Percentiles rank a stretch among this genome's conserved stretches.
These are phyloP conservation scores for Fomitopsis betulina DNA, from an alignment of 1,284 basidiomycete species.

Conservation along the genomic window DNA sequence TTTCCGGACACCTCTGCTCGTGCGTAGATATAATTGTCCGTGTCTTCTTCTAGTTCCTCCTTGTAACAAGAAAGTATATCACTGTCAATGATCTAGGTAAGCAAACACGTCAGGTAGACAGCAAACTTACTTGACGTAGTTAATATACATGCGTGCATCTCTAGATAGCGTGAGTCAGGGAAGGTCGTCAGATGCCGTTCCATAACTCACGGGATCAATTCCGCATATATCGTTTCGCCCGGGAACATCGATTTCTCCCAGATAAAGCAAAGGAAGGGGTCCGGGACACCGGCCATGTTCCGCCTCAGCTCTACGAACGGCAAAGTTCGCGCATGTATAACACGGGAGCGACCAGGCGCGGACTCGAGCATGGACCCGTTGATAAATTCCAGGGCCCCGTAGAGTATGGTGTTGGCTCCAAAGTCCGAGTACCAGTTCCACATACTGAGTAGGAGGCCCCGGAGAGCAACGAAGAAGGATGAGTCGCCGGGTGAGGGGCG, in stretches of 20 bases:
- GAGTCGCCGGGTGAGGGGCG: background rate
- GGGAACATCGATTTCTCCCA: slow-evolving; percentile 8
- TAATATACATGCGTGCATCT: slow-evolving; percentile 2
- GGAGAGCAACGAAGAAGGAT: background rate
- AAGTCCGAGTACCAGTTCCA: slow-evolving; percentile 3
- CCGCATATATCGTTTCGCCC: slow-evolving; percentile 2
- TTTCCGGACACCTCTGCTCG: slow-evolving; percentile 8
- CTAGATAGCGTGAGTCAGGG: background rate
- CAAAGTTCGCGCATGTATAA: background rate
- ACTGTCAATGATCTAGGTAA: slow-evolving; percentile 4
- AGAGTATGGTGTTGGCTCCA: background rate
- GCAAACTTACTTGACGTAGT: slow-evolving; percentile 3
- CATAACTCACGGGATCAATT: slow-evolving; percentile 5
- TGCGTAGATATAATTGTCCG: slow-evolving; percentile 15
- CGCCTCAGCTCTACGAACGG: slow-evolving; percentile 5
- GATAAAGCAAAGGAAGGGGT: slow-evolving; percentile 8
- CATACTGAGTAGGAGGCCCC: background rate
- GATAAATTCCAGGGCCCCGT: slow-evolving; percentile 1
- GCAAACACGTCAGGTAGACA: background rate
- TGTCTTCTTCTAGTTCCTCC: slow-evolving; percentile 4
- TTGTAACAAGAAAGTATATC: slow-evolving; percentile 21
- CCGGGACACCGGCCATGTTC: background rate
- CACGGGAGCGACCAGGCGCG: background rate
- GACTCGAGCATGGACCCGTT: slow-evolving; percentile 6
- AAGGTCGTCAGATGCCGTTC: background rate